These are phyloP conservation scores for Medakamo hakoo DNA, from an alignment of 139 green algal genomes.

Conservation along the genomic window DNA sequence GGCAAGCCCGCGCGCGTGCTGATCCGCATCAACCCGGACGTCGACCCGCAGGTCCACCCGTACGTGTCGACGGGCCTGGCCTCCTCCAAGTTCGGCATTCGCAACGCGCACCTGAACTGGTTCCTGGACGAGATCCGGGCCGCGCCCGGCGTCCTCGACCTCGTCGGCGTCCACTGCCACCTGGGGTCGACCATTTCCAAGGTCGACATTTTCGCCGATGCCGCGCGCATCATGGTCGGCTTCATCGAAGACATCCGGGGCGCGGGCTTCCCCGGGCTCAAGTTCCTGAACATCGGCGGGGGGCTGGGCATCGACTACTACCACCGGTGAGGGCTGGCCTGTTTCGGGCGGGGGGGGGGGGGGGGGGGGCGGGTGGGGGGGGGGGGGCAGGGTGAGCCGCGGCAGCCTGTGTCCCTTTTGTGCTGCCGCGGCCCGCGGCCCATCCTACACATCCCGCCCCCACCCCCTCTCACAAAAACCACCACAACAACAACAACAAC, in stretches of 20 bases:
- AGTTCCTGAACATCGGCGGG: conserved; percentile 94
- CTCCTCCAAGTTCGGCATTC: conserved; percentile 94
- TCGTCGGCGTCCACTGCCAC: conserved; percentile 90
- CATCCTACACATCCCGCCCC: no score
- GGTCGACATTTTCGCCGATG: conserved; percentile 92
- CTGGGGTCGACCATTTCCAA: conserved; percentile 94
- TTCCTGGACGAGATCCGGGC: conserved; percentile 70
- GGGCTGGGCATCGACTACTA: conserved; percentile 93
- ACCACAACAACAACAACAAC: no score
- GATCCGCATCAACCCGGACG: conserved; percentile 95
- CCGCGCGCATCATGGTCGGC: conserved; percentile 70
- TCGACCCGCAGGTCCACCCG: conserved; percentile 91
- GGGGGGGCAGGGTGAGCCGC: no score
- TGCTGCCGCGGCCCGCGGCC: no score
- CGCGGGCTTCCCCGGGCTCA: conserved; percentile 64
- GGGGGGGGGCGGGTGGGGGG: no score
- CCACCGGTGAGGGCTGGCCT: conserved; percentile 22
- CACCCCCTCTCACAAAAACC: no score
- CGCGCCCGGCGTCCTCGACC: conserved; percentile 48
- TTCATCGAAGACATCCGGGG: conserved; percentile 76
- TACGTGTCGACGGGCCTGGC: conserved; percentile 92
- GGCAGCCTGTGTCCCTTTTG: no score
- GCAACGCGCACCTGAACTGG: conserved; percentile 81
- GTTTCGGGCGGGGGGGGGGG: no score
- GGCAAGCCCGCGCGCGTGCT: conserved; percentile 46